Evolutionary conservation across 768 basidiomycete genomes (phyloP).

Genomic region (Boletus sp.): DNA sequence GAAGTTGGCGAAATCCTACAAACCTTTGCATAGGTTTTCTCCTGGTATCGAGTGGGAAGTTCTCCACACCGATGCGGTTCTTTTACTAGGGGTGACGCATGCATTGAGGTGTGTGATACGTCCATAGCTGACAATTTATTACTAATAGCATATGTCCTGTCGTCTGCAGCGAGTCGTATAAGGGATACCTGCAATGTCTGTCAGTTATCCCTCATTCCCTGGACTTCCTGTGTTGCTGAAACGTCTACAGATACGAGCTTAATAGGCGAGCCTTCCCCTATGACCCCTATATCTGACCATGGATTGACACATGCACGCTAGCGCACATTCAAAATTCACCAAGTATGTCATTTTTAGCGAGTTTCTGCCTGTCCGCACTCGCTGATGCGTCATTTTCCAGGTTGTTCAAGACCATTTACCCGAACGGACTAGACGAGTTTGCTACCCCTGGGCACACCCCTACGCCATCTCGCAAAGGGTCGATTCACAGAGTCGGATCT

Average conservation of each 20-base stretch:
- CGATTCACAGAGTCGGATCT: conserved; percentile 16
- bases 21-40: conserved; percentile 43
- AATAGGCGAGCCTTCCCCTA: conserved; percentile 47
- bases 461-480: conserved; percentile 36
- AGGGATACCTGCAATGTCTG: conserved; percentile 79
- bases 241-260: conserved; percentile 39
- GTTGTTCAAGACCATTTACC: conserved; percentile 67
- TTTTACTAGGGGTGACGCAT: conserved; percentile 68
- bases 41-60: conserved; percentile 77
- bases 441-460: conserved; percentile 38
- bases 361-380: neutral
- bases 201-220: conserved; percentile 33
- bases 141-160: neutral
- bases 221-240: conserved; percentile 6
- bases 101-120: conserved; percentile 54
- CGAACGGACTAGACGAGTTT: conserved; percentile 51
- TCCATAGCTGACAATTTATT: neutral
- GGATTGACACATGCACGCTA: conserved; percentile 21
- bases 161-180: conserved; percentile 63
- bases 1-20: conserved; percentile 36
- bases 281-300: neutral
- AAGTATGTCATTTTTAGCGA: conserved; percentile 43
- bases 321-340: conserved; percentile 73
- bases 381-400: conserved; percentile 32
- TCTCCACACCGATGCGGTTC: conserved; percentile 67